Percentiles rank a stretch among this genome's conserved stretches.
phyloP scores from a whole-genome alignment of 2,329 filamentous ascomycete genomes.

The Hansfordia pulvinata region DNA sequence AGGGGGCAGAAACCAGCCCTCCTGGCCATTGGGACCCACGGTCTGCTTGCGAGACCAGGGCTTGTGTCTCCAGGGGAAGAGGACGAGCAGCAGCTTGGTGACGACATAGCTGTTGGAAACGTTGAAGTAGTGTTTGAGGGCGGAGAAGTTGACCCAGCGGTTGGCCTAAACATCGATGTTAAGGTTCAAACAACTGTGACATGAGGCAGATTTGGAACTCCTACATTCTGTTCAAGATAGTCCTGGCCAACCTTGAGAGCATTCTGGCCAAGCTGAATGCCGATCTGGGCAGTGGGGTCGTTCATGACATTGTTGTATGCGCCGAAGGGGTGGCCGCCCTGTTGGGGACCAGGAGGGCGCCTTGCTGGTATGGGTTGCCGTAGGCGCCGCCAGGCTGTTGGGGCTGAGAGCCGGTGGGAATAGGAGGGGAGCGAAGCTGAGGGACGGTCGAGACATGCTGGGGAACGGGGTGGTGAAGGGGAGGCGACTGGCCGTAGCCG shows the following conservation, averaged over 20 bases:
- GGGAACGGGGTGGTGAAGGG: slow-evolving; percentile 90
- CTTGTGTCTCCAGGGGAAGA: slow-evolving; percentile 96
- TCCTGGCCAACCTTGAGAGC: slow-evolving; percentile 87
- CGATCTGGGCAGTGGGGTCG: slow-evolving; percentile 89
- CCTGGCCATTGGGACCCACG: slow-evolving; percentile 53
- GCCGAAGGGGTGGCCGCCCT: slow-evolving; percentile 46
- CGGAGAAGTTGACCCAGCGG: slow-evolving; percentile 78
- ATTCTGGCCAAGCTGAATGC: slow-evolving; percentile 83
- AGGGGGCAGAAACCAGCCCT: slow-evolving; percentile 75
- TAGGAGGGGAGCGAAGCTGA: slow-evolving; percentile 86
- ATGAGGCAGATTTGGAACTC: no score
- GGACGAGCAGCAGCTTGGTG: slow-evolving; percentile 82
- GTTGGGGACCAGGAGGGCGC: slow-evolving; percentile 26
- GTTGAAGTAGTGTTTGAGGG: slow-evolving; percentile 98
- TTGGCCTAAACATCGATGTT: slow-evolving; percentile 31
- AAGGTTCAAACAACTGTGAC: no score
- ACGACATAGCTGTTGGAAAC: slow-evolving; percentile 95
- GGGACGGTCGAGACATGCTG: slow-evolving; percentile 98
- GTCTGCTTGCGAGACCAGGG: slow-evolving; percentile 90
- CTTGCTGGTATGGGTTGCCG: slow-evolving; percentile 63
- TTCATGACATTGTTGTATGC: slow-evolving; percentile 89
- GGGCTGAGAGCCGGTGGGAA: slow-evolving; percentile 56
- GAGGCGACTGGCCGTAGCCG: slow-evolving; percentile 76
- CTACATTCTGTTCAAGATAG: slow-evolving; percentile 88
- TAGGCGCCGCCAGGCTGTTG: slow-evolving; percentile 51